Conservation (phyloP, 1,284 basidiomycete species). For the Cryptococcus neoformans region DNA sequence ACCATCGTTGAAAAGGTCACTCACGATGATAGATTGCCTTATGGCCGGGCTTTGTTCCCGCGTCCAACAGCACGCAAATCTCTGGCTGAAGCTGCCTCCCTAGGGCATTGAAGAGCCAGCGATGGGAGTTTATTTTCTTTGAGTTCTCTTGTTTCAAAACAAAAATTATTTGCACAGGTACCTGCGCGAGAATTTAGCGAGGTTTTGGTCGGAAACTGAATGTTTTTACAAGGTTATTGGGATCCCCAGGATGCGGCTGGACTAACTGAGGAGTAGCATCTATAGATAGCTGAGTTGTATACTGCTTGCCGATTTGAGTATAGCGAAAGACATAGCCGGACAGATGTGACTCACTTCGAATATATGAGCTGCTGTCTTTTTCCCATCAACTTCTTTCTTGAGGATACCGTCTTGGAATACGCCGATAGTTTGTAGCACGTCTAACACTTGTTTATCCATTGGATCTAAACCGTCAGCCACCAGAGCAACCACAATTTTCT, state of each 20-base stretch:
- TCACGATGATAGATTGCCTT: slow-evolving; percentile 86
- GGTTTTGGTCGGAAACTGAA: background rate
- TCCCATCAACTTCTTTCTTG: slow-evolving; percentile 87
- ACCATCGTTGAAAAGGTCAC: slow-evolving; percentile 4
- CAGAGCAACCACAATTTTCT: slow-evolving; percentile 82
- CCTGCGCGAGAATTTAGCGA: slow-evolving; percentile 6
- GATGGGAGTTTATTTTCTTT: slow-evolving; percentile 89
- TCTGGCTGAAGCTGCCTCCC: slow-evolving; percentile 83
- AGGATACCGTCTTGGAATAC: slow-evolving; percentile 93
- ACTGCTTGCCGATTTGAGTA: slow-evolving; percentile 51
- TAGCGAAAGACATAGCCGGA: background rate
- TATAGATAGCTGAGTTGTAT: slow-evolving; percentile 87
- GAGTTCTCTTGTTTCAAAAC: slow-evolving; percentile 95
- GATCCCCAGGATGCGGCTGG: slow-evolving; percentile 80
- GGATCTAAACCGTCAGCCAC: slow-evolving; percentile 93
- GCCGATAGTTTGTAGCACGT: slow-evolving; percentile 81
- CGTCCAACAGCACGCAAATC: slow-evolving; percentile 85
- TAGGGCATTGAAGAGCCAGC: slow-evolving; percentile 98
- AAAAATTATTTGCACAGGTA: slow-evolving; percentile 94
- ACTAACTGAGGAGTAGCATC: slow-evolving; percentile 85
- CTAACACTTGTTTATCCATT: slow-evolving; percentile 93
- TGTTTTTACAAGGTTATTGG: slow-evolving; percentile 68
- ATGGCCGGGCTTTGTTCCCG: slow-evolving; percentile 93
- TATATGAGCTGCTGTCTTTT: slow-evolving; percentile 86
- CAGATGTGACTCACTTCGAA: slow-evolving; percentile 63